Base-by-base conservation (phyloP, 441 rosid species). In the Biscutella laevigata region DNA sequence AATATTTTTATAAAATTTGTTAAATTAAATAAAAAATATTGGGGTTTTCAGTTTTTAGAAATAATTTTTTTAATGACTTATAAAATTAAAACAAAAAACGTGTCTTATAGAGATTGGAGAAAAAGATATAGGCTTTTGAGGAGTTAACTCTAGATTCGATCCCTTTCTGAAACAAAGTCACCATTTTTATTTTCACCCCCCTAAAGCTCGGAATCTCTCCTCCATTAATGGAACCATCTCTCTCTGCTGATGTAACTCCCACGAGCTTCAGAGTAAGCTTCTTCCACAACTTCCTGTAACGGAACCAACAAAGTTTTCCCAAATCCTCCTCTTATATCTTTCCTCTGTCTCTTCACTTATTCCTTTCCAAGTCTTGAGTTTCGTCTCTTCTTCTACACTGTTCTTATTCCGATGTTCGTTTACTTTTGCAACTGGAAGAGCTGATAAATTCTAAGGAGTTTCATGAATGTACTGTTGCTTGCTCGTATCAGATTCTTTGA, bases 241-340 rank as follows among this genome's bases (percentile, higher is more conserved):
- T 24, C 20, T 14, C 4, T 41, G 62, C 52, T 64, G 69, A 56
- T 64, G 62, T 56, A 56, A 9, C 28, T 40, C 30, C 57, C 69
- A 64, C 62, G 62, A 55, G 62, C 45, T 63, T 24, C n/a, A 2
- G 49, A 36, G 57, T 32, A 48, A 51, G 45, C 37, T 14, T 35
- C 8, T 21, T n/a, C 15, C 68, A 28, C 26, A 32, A 56, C 17
- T 56, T 17, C 62, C 39, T 8, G 16, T 56, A 64, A 55, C 62
- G 6, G 57, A 47, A 63, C 57, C 47, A 30, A 15, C 55, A 11
- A 46, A 4, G 28, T 5, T 59, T 8, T 11, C 7, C 14, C 8
- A 54, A 63, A 32, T 17, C 17, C 25, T 24, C 36, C 36, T 30
- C 56, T 39, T 63, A 22, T 54, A 37, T 62, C 45, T 53, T 43